Base-by-base conservation (phyloP, 108 stramenopile species). In the Cyclotella sp. region DNA sequence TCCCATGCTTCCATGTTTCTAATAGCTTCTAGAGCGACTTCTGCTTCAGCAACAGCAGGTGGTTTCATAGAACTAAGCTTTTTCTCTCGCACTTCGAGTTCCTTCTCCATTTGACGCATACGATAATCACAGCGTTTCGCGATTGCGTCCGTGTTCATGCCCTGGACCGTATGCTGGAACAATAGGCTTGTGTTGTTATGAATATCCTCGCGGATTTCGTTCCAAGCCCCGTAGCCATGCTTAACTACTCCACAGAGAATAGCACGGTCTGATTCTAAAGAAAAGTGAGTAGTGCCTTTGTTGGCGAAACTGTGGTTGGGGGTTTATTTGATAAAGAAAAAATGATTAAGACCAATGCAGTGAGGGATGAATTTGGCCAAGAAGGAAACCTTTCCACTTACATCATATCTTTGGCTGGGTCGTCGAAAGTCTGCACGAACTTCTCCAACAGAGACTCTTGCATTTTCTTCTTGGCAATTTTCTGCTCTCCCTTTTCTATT, bases 71-170 rank as follows among this genome's bases (percentile, higher is more conserved):
- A 83, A 70, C 77, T 88, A 53, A 96, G 47, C 40, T 86, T 87
- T 68, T 96, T 96, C 69, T 93, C 91, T 21, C 93, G 85, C 14
- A 88, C 87, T 63, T 96, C 93, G 21, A 92, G 77, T 71, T 97
- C 96, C 62, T 89, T 85, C 70, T 95, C 96, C 89, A 95, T 87
- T 75, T 93, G 91, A n/a, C 93, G 84, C 84, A 97, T 91, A 28
- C 96, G 82, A 80, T 97, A 95, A 70, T 95, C 96, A 46, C 83
- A 83, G 30, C 96, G 89, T 72, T 95, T 97, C 9, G 89, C 82
- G 52, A 97, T 95, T 63, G 86, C 84, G 27, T 89, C 86, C 24
- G 86, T 92, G 40, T 89, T 93, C 93, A 97, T 97, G 12, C 93
- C 93, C 70, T 93, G 93, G 0, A 94, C 88, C 24, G 89, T 78